Base-by-base conservation (phyloP, 179 eudicot genomes). In the Silene coronaria region DNA sequence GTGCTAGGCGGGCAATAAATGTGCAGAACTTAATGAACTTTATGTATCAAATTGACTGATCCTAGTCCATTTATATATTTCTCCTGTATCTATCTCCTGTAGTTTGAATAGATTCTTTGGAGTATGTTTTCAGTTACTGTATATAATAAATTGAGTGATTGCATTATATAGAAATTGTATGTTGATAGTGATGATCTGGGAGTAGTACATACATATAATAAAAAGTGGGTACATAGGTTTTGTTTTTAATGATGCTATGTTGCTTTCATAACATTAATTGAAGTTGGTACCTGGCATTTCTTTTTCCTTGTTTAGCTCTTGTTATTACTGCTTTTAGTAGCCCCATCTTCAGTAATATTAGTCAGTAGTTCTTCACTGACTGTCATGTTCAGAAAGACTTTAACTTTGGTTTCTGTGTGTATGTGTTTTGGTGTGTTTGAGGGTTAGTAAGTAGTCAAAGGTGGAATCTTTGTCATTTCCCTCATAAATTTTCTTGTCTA, bases 181-280 rank as follows among this genome's bases (percentile, higher is more conserved):
- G 82, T 55, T 42, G 48, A 42, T 42, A 42, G 60, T 32, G 38
- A 11, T 16, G 42, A 67, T 34, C 38, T 34, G 1, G 5, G 75
- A 75, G 51, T 38, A 67, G 86, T 81, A 84, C 84, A 69, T 68
- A 68, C 71, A 51, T 26, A 51, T 71, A 71, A 27, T 51, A 53
- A 60, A 46, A 77, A 38, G 67, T 79, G 69, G 78, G 88, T 83
- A 77, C 88, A 76, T 75, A 55, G 76, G 76, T 77, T 73, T 79
- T 81, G 75, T 77, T 83, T 85, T 68, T 70, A 81, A 80, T 79
- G 79, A 60, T 83, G 85, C 71, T 79, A 45, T 79, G 88, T 86
- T 81, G 80, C 77, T 83, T 21, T 85, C 86, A 81, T 17, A 34
- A 71, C 82, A 83, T 83, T 83, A 78, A 83, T 80, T 85, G 84